A percentile compares a stretch with the other conserved stretches of the same genome.
phyloP scores from a whole-genome alignment of 2,329 filamentous ascomycete genomes.

The Trichoderma koningiopsis region DNA sequence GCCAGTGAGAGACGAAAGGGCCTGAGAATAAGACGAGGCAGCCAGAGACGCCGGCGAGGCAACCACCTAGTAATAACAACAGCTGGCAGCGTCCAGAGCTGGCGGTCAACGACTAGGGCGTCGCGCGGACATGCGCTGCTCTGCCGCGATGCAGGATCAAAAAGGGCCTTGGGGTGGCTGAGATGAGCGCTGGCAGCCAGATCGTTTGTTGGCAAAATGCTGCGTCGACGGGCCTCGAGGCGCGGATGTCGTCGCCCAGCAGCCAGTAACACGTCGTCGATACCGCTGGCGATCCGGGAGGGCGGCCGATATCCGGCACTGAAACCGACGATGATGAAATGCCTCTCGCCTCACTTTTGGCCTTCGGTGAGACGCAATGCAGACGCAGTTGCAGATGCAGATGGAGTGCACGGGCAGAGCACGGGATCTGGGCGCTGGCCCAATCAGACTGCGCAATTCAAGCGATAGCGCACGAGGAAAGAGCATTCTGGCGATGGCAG shows the following conservation, averaged over 20 bases:
- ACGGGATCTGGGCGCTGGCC: background rate
- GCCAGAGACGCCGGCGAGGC: background rate
- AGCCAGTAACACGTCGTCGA: background rate
- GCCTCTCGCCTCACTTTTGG: slow-evolving; percentile 8
- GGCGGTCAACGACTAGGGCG: background rate
- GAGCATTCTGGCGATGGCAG: background rate
- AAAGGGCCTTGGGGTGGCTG: background rate
- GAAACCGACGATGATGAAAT: background rate
- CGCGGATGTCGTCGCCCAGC: background rate
- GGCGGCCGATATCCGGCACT: background rate
- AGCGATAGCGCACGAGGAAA: background rate
- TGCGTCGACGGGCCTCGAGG: background rate
- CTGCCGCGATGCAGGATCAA: background rate
- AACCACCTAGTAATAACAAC: background rate
- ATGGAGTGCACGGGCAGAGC: background rate
- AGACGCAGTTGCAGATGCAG: slow-evolving; percentile 9
- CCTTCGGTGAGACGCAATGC: slow-evolving; percentile 17
- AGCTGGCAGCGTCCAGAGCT: background rate
- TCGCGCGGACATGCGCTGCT: background rate
- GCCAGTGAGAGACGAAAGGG: background rate
- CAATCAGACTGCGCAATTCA: slow-evolving; percentile 23
- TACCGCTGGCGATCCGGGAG: background rate
- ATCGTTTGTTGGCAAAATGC: background rate
- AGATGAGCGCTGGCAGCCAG: background rate
- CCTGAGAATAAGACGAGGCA: background rate